Evolutionary conservation across 1,139 yeast species (phyloP), one percentile per base, ranked within the genome.

Genomic region (Nematodospora anomalae): DNA sequence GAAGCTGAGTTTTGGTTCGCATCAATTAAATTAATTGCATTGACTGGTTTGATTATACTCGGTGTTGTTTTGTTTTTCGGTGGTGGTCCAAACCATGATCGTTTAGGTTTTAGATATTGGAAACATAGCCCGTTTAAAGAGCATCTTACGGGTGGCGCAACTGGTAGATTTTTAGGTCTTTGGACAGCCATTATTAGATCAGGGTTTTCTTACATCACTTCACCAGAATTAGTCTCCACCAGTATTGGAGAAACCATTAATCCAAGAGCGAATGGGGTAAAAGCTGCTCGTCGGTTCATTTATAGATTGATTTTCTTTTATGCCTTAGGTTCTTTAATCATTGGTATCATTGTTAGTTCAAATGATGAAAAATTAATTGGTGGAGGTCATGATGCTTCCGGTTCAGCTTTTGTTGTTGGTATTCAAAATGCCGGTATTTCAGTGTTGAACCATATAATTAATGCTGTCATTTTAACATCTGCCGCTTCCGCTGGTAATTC

Each of bases 401-500:
- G 75, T n/a, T 70, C 76, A 29, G 76, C 78, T 7, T 73, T 71
- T 44, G 78, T 72, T 32, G 44, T 66, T 54, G 64, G 82, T 52
- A 54, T 76, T 62, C 67, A 70, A 49, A 80, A 79, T 47, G 84
- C 89, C 4, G 72, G 78, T 4, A 80, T 83, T 43, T 63, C 62
- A 0, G 83, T 72, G 1, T 62, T 83, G 45, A 80, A 83, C 44
- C 83, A 80, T 50, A 68, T 84, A 35, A 68, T 84, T 47, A 84
- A 84, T 52, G 90, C 81, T 2, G 78, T 78, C 46, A 79, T 84
- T 40, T 61, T 84, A 53, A 63, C 83, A 7, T 81, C 84, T 40
- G 84, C 85, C 38, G 74, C 82, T 45, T 79, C 86, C 10, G 85
- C 90, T 7, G 80, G 84, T 34, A 83, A 83, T 60, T 81, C 89